phyloP scores from a whole-genome alignment of 345 rosid species.

The Balakata baccata region DNA sequence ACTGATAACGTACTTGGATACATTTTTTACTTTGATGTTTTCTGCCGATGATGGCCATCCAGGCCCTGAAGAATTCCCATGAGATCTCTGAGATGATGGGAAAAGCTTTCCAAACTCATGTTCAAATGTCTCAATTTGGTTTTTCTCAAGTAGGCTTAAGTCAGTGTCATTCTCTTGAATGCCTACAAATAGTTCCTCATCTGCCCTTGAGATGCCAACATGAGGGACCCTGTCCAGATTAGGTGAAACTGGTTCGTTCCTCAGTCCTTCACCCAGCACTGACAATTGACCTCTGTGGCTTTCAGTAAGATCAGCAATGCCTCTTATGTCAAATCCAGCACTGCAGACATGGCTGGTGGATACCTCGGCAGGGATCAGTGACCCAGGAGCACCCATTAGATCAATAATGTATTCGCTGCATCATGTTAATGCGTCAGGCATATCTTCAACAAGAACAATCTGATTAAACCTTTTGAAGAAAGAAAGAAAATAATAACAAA shows the following conservation, averaged over 20 bases:
- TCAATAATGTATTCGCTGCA: conserved; percentile 92
- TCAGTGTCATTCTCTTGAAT: conserved; percentile 35
- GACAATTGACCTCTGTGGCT: conserved; percentile 28
- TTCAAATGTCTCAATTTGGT: conserved; percentile 56
- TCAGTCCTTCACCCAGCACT: conserved; percentile 39
- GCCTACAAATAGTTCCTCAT: conserved; percentile 37
- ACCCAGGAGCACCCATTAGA: conserved; percentile 98
- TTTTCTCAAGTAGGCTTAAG: conserved; percentile 39
- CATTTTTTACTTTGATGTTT: conserved; percentile 77
- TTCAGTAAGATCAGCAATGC: conserved; percentile 43
- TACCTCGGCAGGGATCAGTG: conserved; percentile 83
- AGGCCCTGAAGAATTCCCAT: conserved; percentile 41
- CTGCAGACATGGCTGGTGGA: conserved; percentile 60
- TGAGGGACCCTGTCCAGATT: conserved; percentile 18
- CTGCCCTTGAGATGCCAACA: conserved; percentile 24
- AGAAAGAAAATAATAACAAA: neutral
- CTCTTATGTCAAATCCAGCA: conserved; percentile 47
- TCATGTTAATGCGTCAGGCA: conserved; percentile 26
- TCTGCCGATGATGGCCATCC: conserved; percentile 59
- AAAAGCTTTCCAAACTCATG: conserved; percentile 64
- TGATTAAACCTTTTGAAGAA: conserved; percentile 14
- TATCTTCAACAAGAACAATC: conserved; percentile 2
- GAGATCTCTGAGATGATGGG: conserved; percentile 38
- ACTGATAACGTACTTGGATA: conserved; percentile 77
- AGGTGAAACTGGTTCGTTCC: conserved; percentile 30